A percentile compares a stretch with the other conserved stretches of the same genome.
phyloP scores from a whole-genome alignment of 768 basidiomycete genomes.

The Boletus bicolor region DNA sequence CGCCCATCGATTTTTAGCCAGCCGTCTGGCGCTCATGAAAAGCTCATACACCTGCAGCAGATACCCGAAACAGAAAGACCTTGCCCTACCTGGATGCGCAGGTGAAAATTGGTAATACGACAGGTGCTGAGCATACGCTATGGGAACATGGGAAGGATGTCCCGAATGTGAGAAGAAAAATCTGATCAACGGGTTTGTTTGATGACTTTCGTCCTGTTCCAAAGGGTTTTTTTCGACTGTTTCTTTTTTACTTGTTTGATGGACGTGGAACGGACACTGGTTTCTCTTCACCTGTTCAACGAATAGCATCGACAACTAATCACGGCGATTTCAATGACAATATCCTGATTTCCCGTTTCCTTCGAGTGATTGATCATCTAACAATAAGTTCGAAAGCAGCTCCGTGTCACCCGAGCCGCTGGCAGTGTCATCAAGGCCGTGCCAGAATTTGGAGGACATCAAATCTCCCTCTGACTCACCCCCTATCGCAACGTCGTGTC shows the following conservation, averaged over 20 bases:
- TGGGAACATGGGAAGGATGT: constrained; percentile 7
- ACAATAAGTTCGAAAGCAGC: neutral
- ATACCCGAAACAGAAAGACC: neutral
- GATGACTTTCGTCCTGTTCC: neutral
- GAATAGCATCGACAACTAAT: neutral
- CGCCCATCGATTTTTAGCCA: constrained; percentile 8
- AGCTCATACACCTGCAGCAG: neutral
- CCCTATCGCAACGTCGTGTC: neutral
- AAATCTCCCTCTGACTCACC: too few relatives aligned
- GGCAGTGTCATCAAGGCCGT: neutral
- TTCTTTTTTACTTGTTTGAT: neutral
- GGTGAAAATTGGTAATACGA: neutral
- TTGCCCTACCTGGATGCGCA: neutral
- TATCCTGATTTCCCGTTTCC: neutral
- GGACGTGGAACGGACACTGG: neutral
- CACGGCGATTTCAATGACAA: neutral
- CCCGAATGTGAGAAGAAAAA: neutral
- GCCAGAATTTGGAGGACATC: neutral
- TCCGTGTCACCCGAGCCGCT: neutral
- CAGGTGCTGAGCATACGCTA: neutral
- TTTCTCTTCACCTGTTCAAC: neutral
- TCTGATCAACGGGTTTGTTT: neutral
- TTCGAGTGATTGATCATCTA: neutral
- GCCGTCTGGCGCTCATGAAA: neutral
- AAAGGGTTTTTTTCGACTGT: neutral